Percentiles rank a stretch among this genome's conserved stretches.
These are phyloP conservation scores for Beta corolliflora DNA, from an alignment of 179 eudicot species.

Conservation along the genomic window DNA sequence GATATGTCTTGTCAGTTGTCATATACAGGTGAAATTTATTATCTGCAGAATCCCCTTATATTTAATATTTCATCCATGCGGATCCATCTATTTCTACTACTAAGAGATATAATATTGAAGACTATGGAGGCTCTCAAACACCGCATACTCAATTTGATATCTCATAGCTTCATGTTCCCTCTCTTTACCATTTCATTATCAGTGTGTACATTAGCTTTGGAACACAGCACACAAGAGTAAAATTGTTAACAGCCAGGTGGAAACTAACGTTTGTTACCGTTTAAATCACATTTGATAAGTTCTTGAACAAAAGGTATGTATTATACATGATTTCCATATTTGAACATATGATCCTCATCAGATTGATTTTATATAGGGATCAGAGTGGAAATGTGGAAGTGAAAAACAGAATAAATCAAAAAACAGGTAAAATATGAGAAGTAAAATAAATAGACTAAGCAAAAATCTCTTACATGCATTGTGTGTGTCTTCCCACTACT, in stretches of 20 bases:
- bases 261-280: not conserved
- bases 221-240: not conserved
- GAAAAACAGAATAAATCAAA: not conserved
- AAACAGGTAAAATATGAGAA: not conserved
- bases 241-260: not conserved
- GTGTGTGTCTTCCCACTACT: conserved; percentile 86
- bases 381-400: not conserved
- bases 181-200: not conserved
- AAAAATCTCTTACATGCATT: conserved; percentile 59
- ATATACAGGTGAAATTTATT: not conserved
- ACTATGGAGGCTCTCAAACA: not conserved
- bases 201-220: not conserved
- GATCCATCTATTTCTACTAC: not conserved
- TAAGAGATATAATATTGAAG: not conserved
- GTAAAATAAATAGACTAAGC: not conserved
- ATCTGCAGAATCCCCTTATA: not conserved
- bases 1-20: not conserved
- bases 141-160: not conserved
- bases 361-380: not conserved
- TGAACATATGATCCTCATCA: not conserved
- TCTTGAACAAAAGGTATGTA: not conserved
- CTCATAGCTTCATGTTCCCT: not conserved
- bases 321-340: not conserved
- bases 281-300: not conserved
- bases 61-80: not conserved